Conservation (phyloP, 129 eudicot species). For the Artemisia argyi region DNA sequence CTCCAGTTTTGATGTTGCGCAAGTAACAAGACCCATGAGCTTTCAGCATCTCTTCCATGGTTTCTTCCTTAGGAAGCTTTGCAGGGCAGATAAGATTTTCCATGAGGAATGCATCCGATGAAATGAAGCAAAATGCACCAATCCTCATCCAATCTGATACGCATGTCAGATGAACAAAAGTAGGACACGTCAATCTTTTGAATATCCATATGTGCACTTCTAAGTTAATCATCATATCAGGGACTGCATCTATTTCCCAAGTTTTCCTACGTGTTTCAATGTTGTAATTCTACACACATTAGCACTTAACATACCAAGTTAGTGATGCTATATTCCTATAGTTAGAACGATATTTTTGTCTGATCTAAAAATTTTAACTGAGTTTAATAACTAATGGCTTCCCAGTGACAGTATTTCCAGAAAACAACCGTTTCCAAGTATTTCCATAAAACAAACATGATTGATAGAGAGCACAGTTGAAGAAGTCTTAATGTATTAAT, state of each 20-base stretch:
- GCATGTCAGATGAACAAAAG: slow-evolving; percentile 10
- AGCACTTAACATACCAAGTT: background rate
- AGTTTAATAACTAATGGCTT: slow-evolving; percentile 9
- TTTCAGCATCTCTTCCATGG: slow-evolving; percentile 53
- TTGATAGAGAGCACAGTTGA: slow-evolving; percentile 10
- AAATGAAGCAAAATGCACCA: slow-evolving; percentile 77
- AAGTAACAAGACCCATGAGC: slow-evolving; percentile 52
- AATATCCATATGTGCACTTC: background rate
- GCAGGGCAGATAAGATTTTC: slow-evolving; percentile 60
- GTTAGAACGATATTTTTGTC: slow-evolving; percentile 9
- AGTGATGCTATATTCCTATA: background rate
- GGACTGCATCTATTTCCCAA: background rate
- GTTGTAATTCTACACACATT: slow-evolving; percentile 5
- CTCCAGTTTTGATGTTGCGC: slow-evolving; percentile 73
- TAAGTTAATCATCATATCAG: slow-evolving; percentile 21
- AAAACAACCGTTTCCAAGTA: background rate
- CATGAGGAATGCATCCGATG: slow-evolving; percentile 67
- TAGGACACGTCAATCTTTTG: slow-evolving; percentile 6
- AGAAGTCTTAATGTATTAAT: slow-evolving; percentile 11
- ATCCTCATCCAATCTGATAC: slow-evolving; percentile 89
- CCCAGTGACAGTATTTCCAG: background rate
- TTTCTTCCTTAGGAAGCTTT: slow-evolving; percentile 49
- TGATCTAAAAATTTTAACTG: slow-evolving; percentile 9
- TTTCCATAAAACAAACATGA: slow-evolving; percentile 7
- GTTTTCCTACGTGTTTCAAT: background rate